A percentile compares a stretch with the other conserved stretches of the same genome.
Conservation (phyloP, 768 basidiomycete genomes). For the Scleroderma bovista region DNA sequence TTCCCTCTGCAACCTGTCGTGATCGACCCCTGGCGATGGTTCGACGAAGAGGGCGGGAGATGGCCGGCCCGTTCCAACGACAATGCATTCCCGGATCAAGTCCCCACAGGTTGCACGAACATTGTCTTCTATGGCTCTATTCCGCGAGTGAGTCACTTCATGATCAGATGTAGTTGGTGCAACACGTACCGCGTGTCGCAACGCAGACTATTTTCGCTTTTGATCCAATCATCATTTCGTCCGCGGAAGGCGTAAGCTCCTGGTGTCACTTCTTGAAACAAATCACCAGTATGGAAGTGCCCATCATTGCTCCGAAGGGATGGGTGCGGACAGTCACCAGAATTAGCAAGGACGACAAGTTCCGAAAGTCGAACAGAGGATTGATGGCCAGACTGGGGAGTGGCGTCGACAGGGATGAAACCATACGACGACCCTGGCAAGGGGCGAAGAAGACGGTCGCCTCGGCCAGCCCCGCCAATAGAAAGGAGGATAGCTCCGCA, state of each 20-base stretch:
- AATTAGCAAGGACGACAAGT: constrained; percentile 61
- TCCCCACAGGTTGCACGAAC: constrained; percentile 57
- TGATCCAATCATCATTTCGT: constrained; percentile 83
- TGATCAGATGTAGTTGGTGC: background rate
- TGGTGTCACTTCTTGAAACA: constrained; percentile 60
- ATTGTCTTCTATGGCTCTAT: constrained; percentile 73
- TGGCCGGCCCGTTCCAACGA: constrained; percentile 71
- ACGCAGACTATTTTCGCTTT: constrained; percentile 70
- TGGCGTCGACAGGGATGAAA: constrained; percentile 54
- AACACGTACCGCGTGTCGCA: constrained; percentile 63
- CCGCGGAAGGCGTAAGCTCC: constrained; percentile 64
- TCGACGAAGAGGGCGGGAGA: constrained; percentile 76
- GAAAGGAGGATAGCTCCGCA: constrained; percentile 68
- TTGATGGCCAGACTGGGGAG: constrained; percentile 43
- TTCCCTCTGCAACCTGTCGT: constrained; percentile 58
- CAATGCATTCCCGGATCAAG: constrained; percentile 68
- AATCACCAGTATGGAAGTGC: constrained; percentile 74
- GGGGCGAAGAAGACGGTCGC: constrained; percentile 48
- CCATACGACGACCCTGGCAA: constrained; percentile 61
- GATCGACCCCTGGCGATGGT: constrained; percentile 46
- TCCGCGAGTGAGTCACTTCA: background rate
- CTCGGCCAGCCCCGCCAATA: constrained; percentile 44
- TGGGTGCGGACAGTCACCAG: constrained; percentile 61
- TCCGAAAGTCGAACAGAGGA: constrained; percentile 57
- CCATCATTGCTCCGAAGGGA: constrained; percentile 59